Evolutionary conservation across 176 grass and related monocot genomes (phyloP).

Genomic region (Phragmites australis): DNA sequence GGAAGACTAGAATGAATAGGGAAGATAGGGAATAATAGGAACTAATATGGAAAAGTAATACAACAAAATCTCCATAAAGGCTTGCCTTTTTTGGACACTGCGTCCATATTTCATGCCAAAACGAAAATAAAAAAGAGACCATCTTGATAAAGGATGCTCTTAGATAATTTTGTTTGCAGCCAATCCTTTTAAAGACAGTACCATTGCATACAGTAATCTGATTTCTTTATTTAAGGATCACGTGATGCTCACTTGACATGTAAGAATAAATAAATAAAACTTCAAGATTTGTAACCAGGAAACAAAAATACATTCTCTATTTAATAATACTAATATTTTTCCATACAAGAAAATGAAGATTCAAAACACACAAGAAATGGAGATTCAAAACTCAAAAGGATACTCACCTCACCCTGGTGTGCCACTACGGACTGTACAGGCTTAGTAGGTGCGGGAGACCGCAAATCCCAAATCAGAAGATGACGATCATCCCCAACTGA

Average conservation of each 20-base stretch:
- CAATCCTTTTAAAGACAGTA: neutral
- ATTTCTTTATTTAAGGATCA: neutral
- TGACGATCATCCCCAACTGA: conserved; percentile 91
- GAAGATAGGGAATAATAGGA: too few relatives aligned
- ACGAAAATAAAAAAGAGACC: neutral
- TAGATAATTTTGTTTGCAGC: neutral
- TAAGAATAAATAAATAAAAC: conserved; percentile 19
- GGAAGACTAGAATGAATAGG: too few relatives aligned
- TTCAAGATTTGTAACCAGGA: neutral
- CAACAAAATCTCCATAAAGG: too few relatives aligned
- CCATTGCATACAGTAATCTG: neutral
- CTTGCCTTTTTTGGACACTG: too few relatives aligned
- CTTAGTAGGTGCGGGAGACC: conserved; percentile 53
- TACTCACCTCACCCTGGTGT: conserved; percentile 91
- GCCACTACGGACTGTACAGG: conserved; percentile 83
- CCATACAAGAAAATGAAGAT: conserved; percentile 17
- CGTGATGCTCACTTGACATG: neutral
- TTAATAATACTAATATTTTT: neutral
- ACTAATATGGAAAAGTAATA: too few relatives aligned
- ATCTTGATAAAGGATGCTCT: neutral
- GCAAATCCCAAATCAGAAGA: conserved; percentile 82
- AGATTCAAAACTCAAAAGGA: conserved; percentile 21
- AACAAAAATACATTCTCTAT: conserved; percentile 4
- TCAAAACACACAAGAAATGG: too few relatives aligned
- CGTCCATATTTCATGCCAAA: neutral